These are phyloP conservation scores for Chlorella vulgaris DNA, from an alignment of 139 green algal species.

Conservation along the genomic window DNA sequence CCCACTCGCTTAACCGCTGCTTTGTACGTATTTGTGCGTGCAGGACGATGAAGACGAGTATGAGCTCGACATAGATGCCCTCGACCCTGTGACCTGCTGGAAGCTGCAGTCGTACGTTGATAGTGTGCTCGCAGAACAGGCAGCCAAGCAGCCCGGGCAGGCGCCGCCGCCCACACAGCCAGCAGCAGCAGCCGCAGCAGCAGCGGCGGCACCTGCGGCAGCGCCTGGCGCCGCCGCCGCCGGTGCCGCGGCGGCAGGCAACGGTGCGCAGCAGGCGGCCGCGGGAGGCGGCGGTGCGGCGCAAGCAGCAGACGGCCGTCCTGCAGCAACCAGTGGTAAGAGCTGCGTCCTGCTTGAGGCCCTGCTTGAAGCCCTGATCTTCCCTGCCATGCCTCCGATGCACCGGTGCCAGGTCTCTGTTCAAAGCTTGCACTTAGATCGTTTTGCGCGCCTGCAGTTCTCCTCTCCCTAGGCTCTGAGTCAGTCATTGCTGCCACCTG, in stretches of 20 bases:
- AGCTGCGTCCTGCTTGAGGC: background rate
- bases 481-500: no score
- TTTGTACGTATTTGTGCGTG: background rate
- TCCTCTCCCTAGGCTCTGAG: no score
- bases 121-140: background rate
- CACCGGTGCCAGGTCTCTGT: background rate
- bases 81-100: constrained; percentile 65
- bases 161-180: constrained; percentile 5
- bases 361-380: background rate
- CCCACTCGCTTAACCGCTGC: background rate
- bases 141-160: background rate
- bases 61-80: constrained; percentile 70
- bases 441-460: no score
- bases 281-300: background rate
- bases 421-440: background rate
- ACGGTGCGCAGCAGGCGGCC: background rate
- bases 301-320: background rate
- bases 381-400: background rate
- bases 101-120: constrained; percentile 57
- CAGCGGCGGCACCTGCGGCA: background rate
- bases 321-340: background rate
- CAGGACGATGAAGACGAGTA: constrained; percentile 61
- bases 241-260: background rate
- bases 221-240: background rate
- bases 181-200: background rate